A percentile compares a stretch with the other conserved stretches of the same genome.
These are phyloP conservation scores for Gastrodia elata DNA, from an alignment of 106 monocot species.

Conservation along the genomic window DNA sequence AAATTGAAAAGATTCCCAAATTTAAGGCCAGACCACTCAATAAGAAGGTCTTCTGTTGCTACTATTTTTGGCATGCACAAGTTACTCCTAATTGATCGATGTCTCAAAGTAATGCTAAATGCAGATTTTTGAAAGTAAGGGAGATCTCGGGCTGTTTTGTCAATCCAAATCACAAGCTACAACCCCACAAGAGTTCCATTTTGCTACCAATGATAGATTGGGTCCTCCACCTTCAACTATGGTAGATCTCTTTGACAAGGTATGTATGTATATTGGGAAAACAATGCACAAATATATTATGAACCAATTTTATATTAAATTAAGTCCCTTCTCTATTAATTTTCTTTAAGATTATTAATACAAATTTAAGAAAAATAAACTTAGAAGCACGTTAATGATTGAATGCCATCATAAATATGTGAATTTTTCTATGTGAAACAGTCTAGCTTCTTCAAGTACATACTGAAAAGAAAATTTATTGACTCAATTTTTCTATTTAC, in stretches of 20 bases:
- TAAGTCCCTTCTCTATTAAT: too few species aligned
- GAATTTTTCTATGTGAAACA: not conserved
- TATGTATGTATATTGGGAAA: too few species aligned
- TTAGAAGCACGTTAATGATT: too few species aligned
- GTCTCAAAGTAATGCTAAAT: not conserved
- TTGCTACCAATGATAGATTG: slow-evolving; percentile 74
- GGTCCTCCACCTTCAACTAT: slow-evolving; percentile 49
- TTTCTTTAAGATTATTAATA: too few species aligned
- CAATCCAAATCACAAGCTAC: slow-evolving; percentile 54
- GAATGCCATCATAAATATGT: too few species aligned
- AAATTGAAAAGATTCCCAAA: slow-evolving; percentile 74
- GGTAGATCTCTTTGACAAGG: slow-evolving; percentile 83
- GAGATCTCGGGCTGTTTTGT: slow-evolving; percentile 38
- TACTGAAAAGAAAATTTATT: not conserved
- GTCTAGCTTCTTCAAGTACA: not conserved
- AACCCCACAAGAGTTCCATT: slow-evolving; percentile 87
- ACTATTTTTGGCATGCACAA: not conserved
- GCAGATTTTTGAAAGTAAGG: slow-evolving; percentile 84
- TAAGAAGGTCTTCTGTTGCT: slow-evolving; percentile 48
- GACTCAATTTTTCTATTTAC: slow-evolving; percentile 6
- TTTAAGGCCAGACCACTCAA: slow-evolving; percentile 94
- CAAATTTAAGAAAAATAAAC: too few species aligned
- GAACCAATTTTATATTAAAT: too few species aligned
- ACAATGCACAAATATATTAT: too few species aligned
- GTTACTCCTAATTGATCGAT: not conserved